Evolutionary conservation across 202 grass and related monocot species (phyloP).

Genomic region (Zoysia matrella): DNA sequence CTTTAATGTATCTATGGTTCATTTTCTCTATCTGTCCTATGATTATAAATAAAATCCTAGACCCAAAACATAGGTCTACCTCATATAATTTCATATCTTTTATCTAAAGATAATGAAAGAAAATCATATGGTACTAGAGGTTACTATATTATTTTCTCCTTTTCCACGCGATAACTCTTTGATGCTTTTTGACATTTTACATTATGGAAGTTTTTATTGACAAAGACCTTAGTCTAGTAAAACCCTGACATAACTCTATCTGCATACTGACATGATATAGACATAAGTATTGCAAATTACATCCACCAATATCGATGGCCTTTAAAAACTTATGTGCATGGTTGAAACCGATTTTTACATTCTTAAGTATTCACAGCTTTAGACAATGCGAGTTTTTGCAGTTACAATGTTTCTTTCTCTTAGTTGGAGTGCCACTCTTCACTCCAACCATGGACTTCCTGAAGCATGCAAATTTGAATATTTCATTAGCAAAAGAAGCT

Average conservation of each 20-base stretch:
- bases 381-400: conserved; percentile 76
- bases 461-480: conserved; percentile 34
- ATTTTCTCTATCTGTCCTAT: conserved; percentile 9
- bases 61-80: neutral
- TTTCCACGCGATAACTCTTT: neutral
- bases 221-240: conserved; percentile 18
- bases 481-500: conserved; percentile 19
- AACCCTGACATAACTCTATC: neutral
- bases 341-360: conserved; percentile 7
- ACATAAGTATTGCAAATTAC: conserved; percentile 16
- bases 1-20: conserved; percentile 16
- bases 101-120: conserved; percentile 1
- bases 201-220: conserved; percentile 17
- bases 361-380: conserved; percentile 66
- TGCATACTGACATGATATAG: conserved; percentile 19
- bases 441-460: conserved; percentile 54
- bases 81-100: neutral
- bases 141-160: neutral
- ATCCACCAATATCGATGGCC: conserved; percentile 18
- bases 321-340: conserved; percentile 15
- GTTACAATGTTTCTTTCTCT: conserved; percentile 74
- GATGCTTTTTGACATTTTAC: conserved; percentile 14
- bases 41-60: conserved; percentile 23
- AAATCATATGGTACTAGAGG: conserved; percentile 27
- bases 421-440: conserved; percentile 55